Percentiles rank a stretch among this genome's conserved stretches.
Evolutionary conservation across 352 stramenopile genomes (phyloP).

Genomic region (Phytophthora agathidicida): DNA sequence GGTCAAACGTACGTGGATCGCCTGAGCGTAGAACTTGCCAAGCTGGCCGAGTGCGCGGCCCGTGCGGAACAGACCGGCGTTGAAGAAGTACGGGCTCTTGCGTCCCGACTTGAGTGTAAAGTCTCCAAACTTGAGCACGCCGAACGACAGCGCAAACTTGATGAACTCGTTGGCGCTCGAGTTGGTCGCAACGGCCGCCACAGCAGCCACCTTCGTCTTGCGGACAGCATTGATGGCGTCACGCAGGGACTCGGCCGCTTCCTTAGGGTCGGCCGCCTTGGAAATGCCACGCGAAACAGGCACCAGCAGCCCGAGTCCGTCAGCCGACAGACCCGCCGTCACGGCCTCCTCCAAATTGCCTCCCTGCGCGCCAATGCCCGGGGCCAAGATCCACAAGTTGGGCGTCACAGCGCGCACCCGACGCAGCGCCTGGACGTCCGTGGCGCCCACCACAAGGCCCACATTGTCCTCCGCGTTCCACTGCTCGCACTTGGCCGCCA

Average conservation of each 20-base stretch:
- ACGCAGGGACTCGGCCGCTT: conserved; percentile 90
- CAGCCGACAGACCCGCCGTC: conserved; percentile 69
- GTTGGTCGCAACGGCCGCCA: conserved; percentile 2
- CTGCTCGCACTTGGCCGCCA: conserved; percentile 89
- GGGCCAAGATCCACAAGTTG: conserved; percentile 97
- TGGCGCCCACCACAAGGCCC: conserved; percentile 98
- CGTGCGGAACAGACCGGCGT: conserved; percentile 97
- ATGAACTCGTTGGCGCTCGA: conserved; percentile 95
- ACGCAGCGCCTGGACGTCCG: conserved; percentile 92
- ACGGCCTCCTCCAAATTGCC: conserved; percentile 92
- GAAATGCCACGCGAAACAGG: conserved; percentile 98
- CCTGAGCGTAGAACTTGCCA: conserved; percentile 94
- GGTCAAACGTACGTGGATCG: conserved; percentile 82
- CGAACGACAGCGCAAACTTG: conserved; percentile 94
- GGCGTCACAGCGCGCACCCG: conserved; percentile 86
- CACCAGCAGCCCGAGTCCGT: conserved; percentile 95
- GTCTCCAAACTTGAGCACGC: conserved; percentile 97
- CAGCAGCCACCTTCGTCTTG: conserved; percentile 48
- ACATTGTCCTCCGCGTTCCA: conserved; percentile 93
- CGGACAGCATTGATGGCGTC: conserved; percentile 95
- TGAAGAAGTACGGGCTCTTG: conserved; percentile 99
- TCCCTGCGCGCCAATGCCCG: conserved; percentile 95
- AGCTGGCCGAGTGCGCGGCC: conserved; percentile 93
- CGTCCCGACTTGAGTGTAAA: conserved; percentile 99
- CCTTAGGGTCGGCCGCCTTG: conserved; percentile 87